A percentile compares a stretch with the other conserved stretches of the same genome.
phyloP scores from a whole-genome alignment of 495 filamentous ascomycete species.

The Copromyces sp. region DNA sequence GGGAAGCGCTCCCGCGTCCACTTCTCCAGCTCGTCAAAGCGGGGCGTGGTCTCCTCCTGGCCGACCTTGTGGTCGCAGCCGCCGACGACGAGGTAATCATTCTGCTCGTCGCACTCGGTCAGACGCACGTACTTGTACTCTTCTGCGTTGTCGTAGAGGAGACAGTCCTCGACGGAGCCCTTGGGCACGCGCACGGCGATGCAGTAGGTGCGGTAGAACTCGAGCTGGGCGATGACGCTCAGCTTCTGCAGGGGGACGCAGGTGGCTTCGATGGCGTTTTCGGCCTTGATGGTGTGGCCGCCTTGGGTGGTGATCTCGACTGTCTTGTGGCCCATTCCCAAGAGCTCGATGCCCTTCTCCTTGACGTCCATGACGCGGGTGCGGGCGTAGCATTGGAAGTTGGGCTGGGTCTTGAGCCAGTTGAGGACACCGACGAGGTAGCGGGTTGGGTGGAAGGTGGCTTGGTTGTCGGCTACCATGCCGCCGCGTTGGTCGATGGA shows the following conservation, averaged over 20 bases:
- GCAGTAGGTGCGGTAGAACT: constrained; percentile 45
- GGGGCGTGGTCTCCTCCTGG: constrained; percentile 34
- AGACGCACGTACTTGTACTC: constrained; percentile 45
- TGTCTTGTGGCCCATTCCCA: constrained; percentile 27
- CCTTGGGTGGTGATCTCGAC: constrained; percentile 34
- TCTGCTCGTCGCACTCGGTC: constrained; percentile 39
- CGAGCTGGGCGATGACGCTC: constrained; percentile 38
- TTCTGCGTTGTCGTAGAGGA: constrained; percentile 46
- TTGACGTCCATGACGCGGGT: constrained; percentile 38
- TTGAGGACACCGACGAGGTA: constrained; percentile 42
- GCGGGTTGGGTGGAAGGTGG: constrained; percentile 48
- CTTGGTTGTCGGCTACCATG: constrained; percentile 38
- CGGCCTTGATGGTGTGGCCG: constrained; percentile 37
- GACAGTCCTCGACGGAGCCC: constrained; percentile 38
- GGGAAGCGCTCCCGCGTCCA: constrained; percentile 47
- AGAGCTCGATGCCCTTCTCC: constrained; percentile 33
- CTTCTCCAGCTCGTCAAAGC: constrained; percentile 36
- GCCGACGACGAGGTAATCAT: constrained; percentile 50
- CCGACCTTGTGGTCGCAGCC: constrained; percentile 54
- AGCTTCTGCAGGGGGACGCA: constrained; percentile 47
- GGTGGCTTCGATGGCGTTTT: constrained; percentile 43
- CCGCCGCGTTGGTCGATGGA: constrained; percentile 40
- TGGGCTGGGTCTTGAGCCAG: constrained; percentile 39
- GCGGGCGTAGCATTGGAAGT: constrained; percentile 43
- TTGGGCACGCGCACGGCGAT: constrained; percentile 46